Base-by-base conservation (phyloP, 129 eudicot genomes). In the Apium graveolens region DNA sequence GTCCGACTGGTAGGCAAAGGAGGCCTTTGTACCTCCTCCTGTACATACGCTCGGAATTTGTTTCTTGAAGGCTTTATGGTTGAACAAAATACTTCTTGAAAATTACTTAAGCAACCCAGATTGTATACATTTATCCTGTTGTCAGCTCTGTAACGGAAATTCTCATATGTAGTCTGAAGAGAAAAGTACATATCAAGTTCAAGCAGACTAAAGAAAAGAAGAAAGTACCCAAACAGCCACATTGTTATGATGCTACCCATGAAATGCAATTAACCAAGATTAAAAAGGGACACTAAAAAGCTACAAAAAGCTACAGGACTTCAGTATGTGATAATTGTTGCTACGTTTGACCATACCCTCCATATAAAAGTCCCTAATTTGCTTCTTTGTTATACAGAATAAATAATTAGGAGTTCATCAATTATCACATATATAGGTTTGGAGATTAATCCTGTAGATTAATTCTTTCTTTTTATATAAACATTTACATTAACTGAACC, bases 151-250 rank as follows among this genome's bases (percentile, higher is more conserved):
- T 92, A 90, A 4, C 99, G 95, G 81, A 95, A 91, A 85, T 95
- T 95, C 78, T 95, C 99, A 27, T 91, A 95, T 20, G 99, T 95
- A 7, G 97, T 95, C 99, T 95, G 92, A 35, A 75, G 81, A 80
- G 74, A 51, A 63, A 83, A 44, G 27, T 39, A 9, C 26, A 60
- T n/a, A 60, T 60, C 29, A 60, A 26, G 32, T 60, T n/a, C 68
- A 11, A 60, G 31, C 68, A 60, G 16, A 60, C 65, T 21, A 57
- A 24, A 57, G 65, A 7, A 24, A 24, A 57, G n/a, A 7, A 57
- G 8, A 32, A 41, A 13, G 11, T 70, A 2, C 75, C 75, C 75
- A 60, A 60, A 17, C 20, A 37, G 75, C 43, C 26, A 18, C 48
- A 26, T 26, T n/a, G 34, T 60, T n/a, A 26, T 29, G n/a, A n/a